These are phyloP conservation scores for Trichosanthes cucumerina DNA, from an alignment of 306 rosid genomes.

Conservation along the genomic window DNA sequence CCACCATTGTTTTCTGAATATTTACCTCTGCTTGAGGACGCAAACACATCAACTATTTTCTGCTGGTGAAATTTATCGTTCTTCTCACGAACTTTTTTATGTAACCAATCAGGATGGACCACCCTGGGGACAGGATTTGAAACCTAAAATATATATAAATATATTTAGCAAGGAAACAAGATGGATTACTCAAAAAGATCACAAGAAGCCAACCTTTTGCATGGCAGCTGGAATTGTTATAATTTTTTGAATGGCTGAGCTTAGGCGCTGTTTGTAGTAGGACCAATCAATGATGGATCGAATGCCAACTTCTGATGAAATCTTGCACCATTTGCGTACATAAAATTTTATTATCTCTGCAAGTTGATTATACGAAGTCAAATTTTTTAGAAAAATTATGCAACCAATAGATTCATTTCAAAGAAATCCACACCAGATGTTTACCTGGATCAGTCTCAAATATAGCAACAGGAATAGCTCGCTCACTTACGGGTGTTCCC, in stretches of 20 bases:
- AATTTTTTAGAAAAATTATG: slow-evolving; percentile 8
- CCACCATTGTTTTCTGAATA: slow-evolving; percentile 28
- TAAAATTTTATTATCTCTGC: slow-evolving; percentile 89
- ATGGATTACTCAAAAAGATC: not conserved
- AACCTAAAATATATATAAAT: slow-evolving; percentile 41
- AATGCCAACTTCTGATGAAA: slow-evolving; percentile 78
- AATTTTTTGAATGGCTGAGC: slow-evolving; percentile 90
- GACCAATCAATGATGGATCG: slow-evolving; percentile 96
- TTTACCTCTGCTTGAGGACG: slow-evolving; percentile 29
- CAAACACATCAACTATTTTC: slow-evolving; percentile 61
- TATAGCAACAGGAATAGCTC: slow-evolving; percentile 98
- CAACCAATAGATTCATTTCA: not conserved
- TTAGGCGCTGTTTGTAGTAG: slow-evolving; percentile 88
- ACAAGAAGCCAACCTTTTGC: slow-evolving; percentile 69
- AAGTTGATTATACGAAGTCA: slow-evolving; percentile 10
- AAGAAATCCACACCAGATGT: slow-evolving; percentile 9
- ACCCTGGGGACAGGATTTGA: slow-evolving; percentile 94
- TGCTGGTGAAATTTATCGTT: slow-evolving; percentile 88
- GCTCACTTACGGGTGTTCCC: slow-evolving; percentile 99
- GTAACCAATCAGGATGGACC: slow-evolving; percentile 96
- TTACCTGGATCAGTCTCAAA: slow-evolving; percentile 92
- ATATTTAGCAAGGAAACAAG: slow-evolving; percentile 10
- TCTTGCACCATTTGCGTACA: slow-evolving; percentile 96
- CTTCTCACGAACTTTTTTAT: slow-evolving; percentile 92
- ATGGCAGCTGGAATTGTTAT: slow-evolving; percentile 97